phyloP scores from a whole-genome alignment of 345 rosid species.

The Brassica napus region DNA sequence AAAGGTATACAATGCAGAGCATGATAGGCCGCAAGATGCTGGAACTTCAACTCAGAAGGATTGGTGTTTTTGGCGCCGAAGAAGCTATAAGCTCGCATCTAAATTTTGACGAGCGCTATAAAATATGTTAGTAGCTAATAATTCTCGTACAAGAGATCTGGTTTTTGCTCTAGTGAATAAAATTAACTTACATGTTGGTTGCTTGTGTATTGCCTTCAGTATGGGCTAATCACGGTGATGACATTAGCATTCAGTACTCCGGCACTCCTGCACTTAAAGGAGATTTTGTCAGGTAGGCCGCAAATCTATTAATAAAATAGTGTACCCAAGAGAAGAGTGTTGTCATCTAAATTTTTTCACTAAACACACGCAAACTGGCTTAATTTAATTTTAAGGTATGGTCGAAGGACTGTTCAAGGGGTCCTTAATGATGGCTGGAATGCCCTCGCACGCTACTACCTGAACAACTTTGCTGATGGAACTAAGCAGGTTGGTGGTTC shows the following conservation, averaged over 20 bases:
- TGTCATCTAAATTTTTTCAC: neutral
- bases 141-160: neutral
- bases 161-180: neutral
- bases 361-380: conserved; percentile 1
- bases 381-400: conserved; percentile 53
- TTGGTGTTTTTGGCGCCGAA: conserved; percentile 85
- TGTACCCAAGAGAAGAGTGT: neutral
- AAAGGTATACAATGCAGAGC: conserved; percentile 55
- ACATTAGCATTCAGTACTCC: conserved; percentile 92
- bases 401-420: conserved; percentile 82
- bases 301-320: too few species aligned
- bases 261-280: conserved; percentile 98
- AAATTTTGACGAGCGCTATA: conserved; percentile 77
- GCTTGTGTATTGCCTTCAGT: conserved; percentile 51
- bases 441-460: conserved; percentile 85
- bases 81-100: conserved; percentile 76
- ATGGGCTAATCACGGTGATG: conserved; percentile 99
- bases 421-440: conserved; percentile 73
- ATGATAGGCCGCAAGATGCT: conserved; percentile 87
- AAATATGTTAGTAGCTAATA: conserved; percentile 63
- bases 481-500: conserved; percentile 66
- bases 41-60: conserved; percentile 83
- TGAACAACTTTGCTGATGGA: conserved; percentile 92
- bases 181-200: conserved; percentile 12
- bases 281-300: conserved; percentile 80